Base-by-base conservation (phyloP, 129 eudicot species). In the Helichrysum umbraculigerum region DNA sequence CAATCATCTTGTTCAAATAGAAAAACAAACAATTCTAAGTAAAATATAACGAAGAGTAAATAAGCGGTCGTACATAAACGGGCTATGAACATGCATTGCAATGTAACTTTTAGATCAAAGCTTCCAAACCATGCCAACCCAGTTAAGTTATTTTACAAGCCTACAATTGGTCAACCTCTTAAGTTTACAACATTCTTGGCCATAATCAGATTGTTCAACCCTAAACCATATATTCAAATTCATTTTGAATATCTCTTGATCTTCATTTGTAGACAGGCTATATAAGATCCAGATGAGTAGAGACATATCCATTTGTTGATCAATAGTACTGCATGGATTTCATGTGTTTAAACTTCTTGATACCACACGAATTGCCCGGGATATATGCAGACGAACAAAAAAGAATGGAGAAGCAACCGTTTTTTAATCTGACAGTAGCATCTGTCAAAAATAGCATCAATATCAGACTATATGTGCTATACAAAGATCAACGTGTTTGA, bases 161-260 rank as follows among this genome's bases (percentile, higher is more conserved):
- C 34, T 50, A 66, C 73, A 12, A 52, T 76, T 66, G 56, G 65
- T 75, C 63, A 65, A 9, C 35, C 41, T 42, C 76, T 59, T 35
- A 19, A 39, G 63, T 54, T 79, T 64, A 72, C 78, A 73, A 54
- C 70, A 66, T 20, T 33, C 67, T 80, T 79, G 50, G 64, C 50
- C 83, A 71, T 51, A 63, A 34, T 32, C 20, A 47, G 15, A 8
- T 2, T 52, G 74, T 56, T 54, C 29, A 56, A 69, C 22, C 34
- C 41, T 11, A 66, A 9, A 66, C 58, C 54, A 44, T 6, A 39
- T 21, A 66, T 66, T 29, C 56, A 71, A 62, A 71, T 71, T 78
- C 62, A 9, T 66, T 14, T 12, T 67, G 58, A 73, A 42, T 25
- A 17, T 65, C 41, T 72, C 57, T 66, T 8, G 19, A 66, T 41